These are phyloP conservation scores for Globisporangium acanthophoron DNA, from an alignment of 352 stramenopile genomes.

Conservation along the genomic window DNA sequence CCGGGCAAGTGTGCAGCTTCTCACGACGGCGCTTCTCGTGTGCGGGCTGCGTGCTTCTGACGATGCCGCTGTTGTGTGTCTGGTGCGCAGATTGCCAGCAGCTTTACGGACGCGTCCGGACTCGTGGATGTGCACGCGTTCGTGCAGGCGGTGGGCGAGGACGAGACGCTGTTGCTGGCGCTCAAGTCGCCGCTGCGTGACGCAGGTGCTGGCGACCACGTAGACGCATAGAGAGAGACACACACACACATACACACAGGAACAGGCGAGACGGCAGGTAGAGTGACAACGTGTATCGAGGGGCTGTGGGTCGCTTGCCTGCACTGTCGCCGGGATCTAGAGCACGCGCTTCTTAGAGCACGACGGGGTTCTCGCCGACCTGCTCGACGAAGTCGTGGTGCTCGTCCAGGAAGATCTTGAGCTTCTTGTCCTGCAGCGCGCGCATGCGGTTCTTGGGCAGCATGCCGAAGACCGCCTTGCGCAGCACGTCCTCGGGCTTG, in stretches of 20 bases:
- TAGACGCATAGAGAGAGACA: too few species aligned
- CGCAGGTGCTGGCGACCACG: too few species aligned
- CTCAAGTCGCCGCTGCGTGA: not conserved
- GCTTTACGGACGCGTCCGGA: constrained; percentile 20
- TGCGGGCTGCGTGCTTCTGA: not conserved
- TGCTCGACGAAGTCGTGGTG: constrained; percentile 90
- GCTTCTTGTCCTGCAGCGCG: constrained; percentile 92
- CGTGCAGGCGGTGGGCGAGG: constrained; percentile 22
- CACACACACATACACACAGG: too few species aligned
- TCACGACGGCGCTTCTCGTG: not conserved
- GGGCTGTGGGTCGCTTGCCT: not conserved
- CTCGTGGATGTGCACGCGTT: constrained; percentile 36
- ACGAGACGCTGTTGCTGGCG: constrained; percentile 18
- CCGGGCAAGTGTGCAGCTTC: constrained; percentile 22
- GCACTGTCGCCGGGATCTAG: too few species aligned
- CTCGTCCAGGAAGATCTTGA: constrained; percentile 95
- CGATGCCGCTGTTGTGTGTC: not conserved
- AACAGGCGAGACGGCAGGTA: not conserved
- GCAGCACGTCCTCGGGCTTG: constrained; percentile 94
- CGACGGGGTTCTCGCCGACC: constrained; percentile 81
- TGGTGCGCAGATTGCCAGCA: constrained; percentile 24
- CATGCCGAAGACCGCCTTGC: constrained; percentile 97
- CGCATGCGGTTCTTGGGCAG: constrained; percentile 96
- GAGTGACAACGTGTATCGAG: constrained; percentile 1
- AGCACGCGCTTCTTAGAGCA: constrained; percentile 37